Conservation (phyloP, 192 early-diverging fungal genomes). For the Mortierella antarctica region DNA sequence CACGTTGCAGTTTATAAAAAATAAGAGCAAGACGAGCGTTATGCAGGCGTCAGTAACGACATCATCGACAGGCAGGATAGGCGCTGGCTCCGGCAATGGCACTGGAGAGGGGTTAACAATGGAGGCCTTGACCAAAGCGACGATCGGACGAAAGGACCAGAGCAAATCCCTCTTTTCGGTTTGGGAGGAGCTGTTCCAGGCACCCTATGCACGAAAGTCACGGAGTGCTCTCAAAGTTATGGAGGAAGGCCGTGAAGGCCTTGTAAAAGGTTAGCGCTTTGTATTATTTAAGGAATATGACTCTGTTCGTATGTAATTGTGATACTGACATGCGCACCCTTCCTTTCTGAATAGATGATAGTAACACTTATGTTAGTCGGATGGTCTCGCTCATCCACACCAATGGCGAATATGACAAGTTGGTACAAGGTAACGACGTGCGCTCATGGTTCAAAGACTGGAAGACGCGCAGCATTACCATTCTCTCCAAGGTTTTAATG, state of each 20-base stretch:
- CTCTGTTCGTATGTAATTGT: background rate
- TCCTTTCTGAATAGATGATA: slow-evolving; percentile 26
- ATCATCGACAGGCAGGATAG: slow-evolving; percentile 1
- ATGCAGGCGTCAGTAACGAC: background rate
- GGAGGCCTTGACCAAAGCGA: slow-evolving; percentile 59
- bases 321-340: slow-evolving; percentile 3
- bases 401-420: slow-evolving; percentile 88
- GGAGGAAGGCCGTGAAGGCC: slow-evolving; percentile 39
- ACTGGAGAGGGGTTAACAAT: slow-evolving; percentile 44
- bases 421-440: slow-evolving; percentile 75
- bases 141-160: slow-evolving; percentile 85
- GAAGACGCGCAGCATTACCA: background rate
- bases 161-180: slow-evolving; percentile 80
- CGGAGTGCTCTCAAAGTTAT: slow-evolving; percentile 39
- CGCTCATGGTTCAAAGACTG: background rate
- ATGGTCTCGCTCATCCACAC: slow-evolving; percentile 62
- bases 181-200: slow-evolving; percentile 86
- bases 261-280: slow-evolving; percentile 29
- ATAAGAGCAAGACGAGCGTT: slow-evolving; percentile 21
- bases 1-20: slow-evolving; percentile 77
- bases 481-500: background rate
- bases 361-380: slow-evolving; percentile 62
- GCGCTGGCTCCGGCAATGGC: background rate
- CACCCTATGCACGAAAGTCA: slow-evolving; percentile 33
- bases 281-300: background rate